Evolutionary conservation across 805 yeast species (phyloP).

Genomic region (Spathaspora sp.): DNA sequence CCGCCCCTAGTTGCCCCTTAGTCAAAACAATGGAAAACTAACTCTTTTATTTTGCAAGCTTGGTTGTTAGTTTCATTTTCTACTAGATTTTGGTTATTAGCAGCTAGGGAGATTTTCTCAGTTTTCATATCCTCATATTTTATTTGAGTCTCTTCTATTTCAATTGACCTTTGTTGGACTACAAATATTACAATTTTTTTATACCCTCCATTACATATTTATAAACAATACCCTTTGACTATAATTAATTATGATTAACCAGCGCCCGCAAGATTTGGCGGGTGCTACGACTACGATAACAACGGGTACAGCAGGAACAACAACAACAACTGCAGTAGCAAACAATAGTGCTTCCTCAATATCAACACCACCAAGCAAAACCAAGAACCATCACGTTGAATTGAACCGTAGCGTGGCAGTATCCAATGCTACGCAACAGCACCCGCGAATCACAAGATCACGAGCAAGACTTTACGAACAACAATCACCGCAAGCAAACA

Average conservation of each 20-base stretch:
- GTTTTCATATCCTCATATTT: neutral
- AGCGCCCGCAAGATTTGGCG: neutral
- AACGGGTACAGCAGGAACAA: neutral
- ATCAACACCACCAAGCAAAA: slow-evolving; percentile 1
- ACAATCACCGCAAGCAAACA: slow-evolving; percentile 1
- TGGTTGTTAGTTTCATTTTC: neutral
- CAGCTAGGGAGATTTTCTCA: no score
- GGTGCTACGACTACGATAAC: neutral
- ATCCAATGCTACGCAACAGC: neutral
- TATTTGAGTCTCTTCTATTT: neutral
- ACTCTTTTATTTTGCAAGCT: neutral
- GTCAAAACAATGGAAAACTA: neutral
- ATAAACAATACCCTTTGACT: neutral
- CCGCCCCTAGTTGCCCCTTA: neutral
- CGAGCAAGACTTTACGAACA: neutral
- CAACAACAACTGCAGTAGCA: neutral
- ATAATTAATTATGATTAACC: neutral
- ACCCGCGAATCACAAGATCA: neutral
- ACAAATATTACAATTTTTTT: no score
- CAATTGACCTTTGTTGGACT: neutral
- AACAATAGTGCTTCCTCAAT: neutral
- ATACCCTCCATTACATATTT: neutral
- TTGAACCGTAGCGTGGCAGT: neutral
- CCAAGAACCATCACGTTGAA: neutral
- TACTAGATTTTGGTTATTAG: no score